Evolutionary conservation across 2,329 filamentous ascomycete species (phyloP), one percentile per base, ranked within the genome.

Genomic region (Aspergillus tamarii): DNA sequence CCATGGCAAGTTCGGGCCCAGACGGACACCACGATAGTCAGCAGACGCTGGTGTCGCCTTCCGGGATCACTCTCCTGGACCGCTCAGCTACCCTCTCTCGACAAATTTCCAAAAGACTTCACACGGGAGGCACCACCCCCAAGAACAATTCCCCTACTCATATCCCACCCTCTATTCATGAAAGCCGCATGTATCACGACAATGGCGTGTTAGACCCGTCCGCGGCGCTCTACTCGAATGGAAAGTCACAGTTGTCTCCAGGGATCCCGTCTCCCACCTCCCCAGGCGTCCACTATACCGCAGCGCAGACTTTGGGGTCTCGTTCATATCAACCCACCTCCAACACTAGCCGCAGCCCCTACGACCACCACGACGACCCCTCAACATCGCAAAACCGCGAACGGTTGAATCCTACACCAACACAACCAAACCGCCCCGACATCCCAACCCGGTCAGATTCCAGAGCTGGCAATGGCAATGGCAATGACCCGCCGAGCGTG

Each of bases 101-200:
- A 66, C 89, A 91, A 62, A 92, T 91, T 73, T 93, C 91, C 56
- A 91, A 92, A 75, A 91, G 91, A 78, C 86, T 91, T 23, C 80
- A 83, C 68, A 85, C 90, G 68, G 87, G 91, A 50, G 89, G 89
- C 50, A 83, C 86, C 52, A 88, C 88, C 26, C 89, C 91, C n/a
- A 93, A 93, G 79, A 92, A 87, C 71, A 85, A 84, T 61, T 94
- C 91, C 21, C 91, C 91, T 2, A 92, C 91, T 46, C 88, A 91
- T 72, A 80, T 89, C 60, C 90, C 90, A 28, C 78, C 78, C 75
- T 85, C 87, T 10, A 85, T 87, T 54, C 89, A 91, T 72, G 90
- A 93, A 75, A 76, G 85, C 82, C 80, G 89, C 87, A 74, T 87
- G 85, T 75, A 80, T 64, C 72, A 77, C 57, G 82, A 83, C 64